Evolutionary conservation across 2,329 filamentous ascomycete species (phyloP).

Genomic region (Botrytis fabae): DNA sequence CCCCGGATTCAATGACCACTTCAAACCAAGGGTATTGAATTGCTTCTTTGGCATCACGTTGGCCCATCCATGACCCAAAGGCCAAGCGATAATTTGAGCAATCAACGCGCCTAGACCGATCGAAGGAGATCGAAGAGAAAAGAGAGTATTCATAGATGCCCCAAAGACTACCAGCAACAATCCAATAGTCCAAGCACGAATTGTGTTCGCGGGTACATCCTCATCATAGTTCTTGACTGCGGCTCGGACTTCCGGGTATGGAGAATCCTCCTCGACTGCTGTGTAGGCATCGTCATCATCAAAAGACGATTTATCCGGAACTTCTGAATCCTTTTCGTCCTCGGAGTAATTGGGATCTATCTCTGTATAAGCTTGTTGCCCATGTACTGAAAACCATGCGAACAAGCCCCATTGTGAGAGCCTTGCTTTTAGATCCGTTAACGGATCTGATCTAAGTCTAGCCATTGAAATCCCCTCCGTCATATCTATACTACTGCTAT

Average conservation of each 20-base stretch:
- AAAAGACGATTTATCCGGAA: neutral
- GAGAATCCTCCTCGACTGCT: slow-evolving; percentile 28
- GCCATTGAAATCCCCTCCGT: neutral
- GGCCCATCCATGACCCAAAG: slow-evolving; percentile 60
- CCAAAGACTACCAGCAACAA: slow-evolving; percentile 29
- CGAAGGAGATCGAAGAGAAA: slow-evolving; percentile 31
- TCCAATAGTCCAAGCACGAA: slow-evolving; percentile 65
- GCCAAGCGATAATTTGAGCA: slow-evolving; percentile 31
- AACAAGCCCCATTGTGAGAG: slow-evolving; percentile 13
- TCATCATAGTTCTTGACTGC: slow-evolving; percentile 66
- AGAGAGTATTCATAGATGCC: slow-evolving; percentile 31
- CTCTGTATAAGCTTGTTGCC: neutral
- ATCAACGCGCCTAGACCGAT: slow-evolving; percentile 45
- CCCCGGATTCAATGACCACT: slow-evolving; percentile 63
- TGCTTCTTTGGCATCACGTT: slow-evolving; percentile 32
- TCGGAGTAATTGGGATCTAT: slow-evolving; percentile 6
- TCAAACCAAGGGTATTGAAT: slow-evolving; percentile 51
- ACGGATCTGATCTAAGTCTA: neutral
- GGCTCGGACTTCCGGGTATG: slow-evolving; percentile 46
- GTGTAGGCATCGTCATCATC: neutral
- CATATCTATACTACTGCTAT: neutral
- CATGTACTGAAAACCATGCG: neutral
- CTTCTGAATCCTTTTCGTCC: neutral
- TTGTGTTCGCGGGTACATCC: slow-evolving; percentile 64
- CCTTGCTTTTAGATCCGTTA: neutral